Evolutionary conservation across 192 early-diverging fungal genomes (phyloP).

Genomic region (Coemansia sp.): DNA sequence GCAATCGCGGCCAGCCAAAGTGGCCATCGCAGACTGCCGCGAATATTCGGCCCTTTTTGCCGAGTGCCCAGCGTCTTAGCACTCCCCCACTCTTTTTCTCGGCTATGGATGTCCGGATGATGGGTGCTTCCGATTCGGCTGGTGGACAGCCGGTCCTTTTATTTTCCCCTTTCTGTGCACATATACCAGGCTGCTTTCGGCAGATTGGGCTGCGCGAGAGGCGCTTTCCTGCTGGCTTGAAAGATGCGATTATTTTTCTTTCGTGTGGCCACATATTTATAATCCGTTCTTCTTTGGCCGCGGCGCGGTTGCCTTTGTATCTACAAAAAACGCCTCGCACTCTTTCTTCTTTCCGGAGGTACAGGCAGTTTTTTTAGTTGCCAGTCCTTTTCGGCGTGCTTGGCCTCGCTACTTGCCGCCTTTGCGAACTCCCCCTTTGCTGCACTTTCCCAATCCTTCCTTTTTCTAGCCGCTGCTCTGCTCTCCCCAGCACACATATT

Average conservation of each 20-base stretch:
- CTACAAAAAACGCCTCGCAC: slow-evolving; percentile 8
- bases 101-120: no score
- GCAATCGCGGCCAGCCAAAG: neutral
- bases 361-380: neutral
- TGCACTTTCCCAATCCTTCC: no score
- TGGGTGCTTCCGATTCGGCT: no score
- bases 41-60: neutral
- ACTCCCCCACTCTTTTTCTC: neutral
- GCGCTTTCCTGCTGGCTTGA: neutral
- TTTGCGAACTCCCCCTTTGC: no score
- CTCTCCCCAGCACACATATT: neutral
- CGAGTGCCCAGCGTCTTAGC: neutral
- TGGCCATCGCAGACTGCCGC: neutral
- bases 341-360: neutral
- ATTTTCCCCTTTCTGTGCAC: neutral
- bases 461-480: neutral
- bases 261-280: neutral
- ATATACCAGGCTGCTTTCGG: neutral
- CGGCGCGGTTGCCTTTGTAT: slow-evolving; percentile 3
- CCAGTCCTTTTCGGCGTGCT: neutral
- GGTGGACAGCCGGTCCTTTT: no score
- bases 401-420: no score
- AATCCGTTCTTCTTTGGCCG: neutral
- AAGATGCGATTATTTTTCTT: neutral
- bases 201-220: neutral